Evolutionary conservation across 1,139 yeast genomes (phyloP).

Genomic region (Saccharomyces pastorianus): DNA sequence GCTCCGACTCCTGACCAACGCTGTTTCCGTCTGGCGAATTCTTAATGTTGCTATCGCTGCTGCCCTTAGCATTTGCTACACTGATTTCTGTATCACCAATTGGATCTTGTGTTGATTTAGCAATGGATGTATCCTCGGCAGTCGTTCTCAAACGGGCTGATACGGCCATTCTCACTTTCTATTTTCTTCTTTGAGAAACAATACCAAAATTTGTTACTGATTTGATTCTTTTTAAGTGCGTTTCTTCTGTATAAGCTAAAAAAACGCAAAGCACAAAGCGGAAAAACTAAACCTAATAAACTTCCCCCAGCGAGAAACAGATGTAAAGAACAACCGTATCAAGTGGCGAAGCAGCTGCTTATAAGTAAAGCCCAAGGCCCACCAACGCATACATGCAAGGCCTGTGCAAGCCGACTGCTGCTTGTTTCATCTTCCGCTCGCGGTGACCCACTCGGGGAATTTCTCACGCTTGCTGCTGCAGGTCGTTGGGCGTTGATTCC

Average conservation of each 20-base stretch:
- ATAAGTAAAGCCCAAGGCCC: neutral
- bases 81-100: neutral
- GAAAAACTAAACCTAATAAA: neutral
- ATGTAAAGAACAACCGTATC: neutral
- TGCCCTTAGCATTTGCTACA: neutral
- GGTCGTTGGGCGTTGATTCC: neutral
- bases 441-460: neutral
- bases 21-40: neutral
- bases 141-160: conserved; percentile 8
- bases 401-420: conserved; percentile 1
- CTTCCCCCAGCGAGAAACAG: neutral
- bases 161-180: neutral
- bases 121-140: conserved; percentile 3
- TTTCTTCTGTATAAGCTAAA: neutral
- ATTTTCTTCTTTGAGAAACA: neutral
- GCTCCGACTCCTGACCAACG: neutral
- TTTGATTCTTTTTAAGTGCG: neutral
- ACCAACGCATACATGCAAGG: neutral
- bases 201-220: neutral
- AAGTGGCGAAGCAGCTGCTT: neutral
- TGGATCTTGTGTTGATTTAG: neutral
- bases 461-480: neutral
- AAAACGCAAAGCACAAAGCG: neutral
- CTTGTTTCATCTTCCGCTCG: neutral
- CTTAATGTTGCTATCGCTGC: neutral